phyloP scores from a whole-genome alignment of 148 eudicot species.

The Gaultheria prostrata region DNA sequence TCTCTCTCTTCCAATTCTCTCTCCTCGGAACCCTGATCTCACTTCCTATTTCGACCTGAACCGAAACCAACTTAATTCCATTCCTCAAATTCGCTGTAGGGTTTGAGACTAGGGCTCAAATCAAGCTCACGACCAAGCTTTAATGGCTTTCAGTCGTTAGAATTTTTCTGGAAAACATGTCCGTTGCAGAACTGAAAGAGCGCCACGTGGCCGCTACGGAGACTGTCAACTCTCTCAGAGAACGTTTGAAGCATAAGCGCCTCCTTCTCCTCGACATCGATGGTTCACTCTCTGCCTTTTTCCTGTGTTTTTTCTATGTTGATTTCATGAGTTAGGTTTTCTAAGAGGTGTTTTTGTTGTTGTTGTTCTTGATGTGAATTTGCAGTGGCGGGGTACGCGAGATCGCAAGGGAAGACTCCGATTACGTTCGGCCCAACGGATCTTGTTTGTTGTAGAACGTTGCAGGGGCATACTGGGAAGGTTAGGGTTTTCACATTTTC shows the following conservation, averaged over 20 bases:
- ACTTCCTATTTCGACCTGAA: neutral
- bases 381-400: conserved; percentile 75
- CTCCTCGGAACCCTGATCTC: neutral
- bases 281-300: conserved; percentile 29
- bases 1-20: conserved; percentile 13
- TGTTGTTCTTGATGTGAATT: neutral
- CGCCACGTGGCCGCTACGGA: conserved; percentile 72
- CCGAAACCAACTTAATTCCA: neutral
- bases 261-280: conserved; percentile 78
- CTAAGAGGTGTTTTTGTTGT: neutral
- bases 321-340: neutral
- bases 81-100: neutral
- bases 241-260: conserved; percentile 70
- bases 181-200: conserved; percentile 81
- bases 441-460: conserved; percentile 94
- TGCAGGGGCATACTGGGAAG: conserved; percentile 98
- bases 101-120: conserved; percentile 9
- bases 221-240: conserved; percentile 64
- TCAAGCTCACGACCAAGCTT: neutral
- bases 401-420: conserved; percentile 75
- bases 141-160: neutral
- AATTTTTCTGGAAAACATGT: conserved; percentile 30
- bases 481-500: conserved; percentile 27
- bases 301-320: neutral
- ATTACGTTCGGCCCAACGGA: conserved; percentile 81